These are phyloP conservation scores for Alternaria sp. DNA, from an alignment of 2,329 filamentous ascomycete genomes.

Conservation along the genomic window DNA sequence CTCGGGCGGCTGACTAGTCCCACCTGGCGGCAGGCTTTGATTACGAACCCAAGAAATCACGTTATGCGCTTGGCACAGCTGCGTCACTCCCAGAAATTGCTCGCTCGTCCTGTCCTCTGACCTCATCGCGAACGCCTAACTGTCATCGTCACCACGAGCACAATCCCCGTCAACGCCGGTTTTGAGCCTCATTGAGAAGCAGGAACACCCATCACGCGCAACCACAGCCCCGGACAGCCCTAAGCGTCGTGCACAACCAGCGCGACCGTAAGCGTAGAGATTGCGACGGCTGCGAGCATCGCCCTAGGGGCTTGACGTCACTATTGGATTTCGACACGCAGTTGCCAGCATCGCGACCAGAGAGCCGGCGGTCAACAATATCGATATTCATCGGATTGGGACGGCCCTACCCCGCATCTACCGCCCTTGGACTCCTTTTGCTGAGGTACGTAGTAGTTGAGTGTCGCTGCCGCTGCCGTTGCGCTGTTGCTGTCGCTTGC, in stretches of 20 bases:
- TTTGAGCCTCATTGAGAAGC: conserved; percentile 40
- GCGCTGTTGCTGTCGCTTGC: conserved; percentile 27
- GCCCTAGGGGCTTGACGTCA: conserved; percentile 43
- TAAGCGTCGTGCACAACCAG: conserved; percentile 10
- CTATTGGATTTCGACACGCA: conserved; percentile 34
- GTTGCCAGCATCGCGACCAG: conserved; percentile 29
- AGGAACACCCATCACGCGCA: conserved; percentile 21
- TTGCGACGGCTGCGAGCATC: conserved; percentile 31
- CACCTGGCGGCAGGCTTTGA: conserved; percentile 13
- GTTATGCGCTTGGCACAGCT: conserved; percentile 42
- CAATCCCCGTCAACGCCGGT: conserved; percentile 37
- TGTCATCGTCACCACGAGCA: conserved; percentile 45
- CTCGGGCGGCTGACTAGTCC: neutral
- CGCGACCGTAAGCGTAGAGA: neutral
- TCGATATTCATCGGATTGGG: conserved; percentile 27
- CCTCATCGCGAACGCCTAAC: conserved; percentile 50
- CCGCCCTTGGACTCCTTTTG: conserved; percentile 26
- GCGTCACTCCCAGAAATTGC: conserved; percentile 46
- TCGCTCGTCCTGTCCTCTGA: conserved; percentile 46
- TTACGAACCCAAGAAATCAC: conserved; percentile 37
- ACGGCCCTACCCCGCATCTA: conserved; percentile 40
- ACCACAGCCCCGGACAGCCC: conserved; percentile 20
- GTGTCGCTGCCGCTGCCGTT: conserved; percentile 25
- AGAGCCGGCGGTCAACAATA: conserved; percentile 29
- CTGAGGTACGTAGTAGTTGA: conserved; percentile 44